Base-by-base conservation (phyloP, 192 early-diverging fungal genomes). In the Rhizoclosmatium globosum region DNA sequence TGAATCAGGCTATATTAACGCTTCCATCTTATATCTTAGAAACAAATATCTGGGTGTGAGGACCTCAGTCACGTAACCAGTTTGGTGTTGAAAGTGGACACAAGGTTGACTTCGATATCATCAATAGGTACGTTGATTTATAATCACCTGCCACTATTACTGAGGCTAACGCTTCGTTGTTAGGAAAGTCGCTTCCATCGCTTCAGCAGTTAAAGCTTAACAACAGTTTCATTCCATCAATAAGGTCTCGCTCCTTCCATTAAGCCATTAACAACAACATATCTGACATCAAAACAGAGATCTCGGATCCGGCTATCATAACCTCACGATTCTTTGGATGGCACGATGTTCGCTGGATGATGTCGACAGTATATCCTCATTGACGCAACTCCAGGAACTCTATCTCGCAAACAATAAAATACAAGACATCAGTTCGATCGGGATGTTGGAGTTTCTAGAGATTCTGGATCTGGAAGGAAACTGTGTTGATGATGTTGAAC, bases 391-490 rank as follows among this genome's bases (percentile, higher is more conserved):
- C 4, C 21, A 67, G 38, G 87, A 88, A 48, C 56, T 86, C 1
- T 86, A 86, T 60, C 79, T 88, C 17, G 79, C 87, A 6, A 79
- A 88, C 74, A 88, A 88, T 53, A 76, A 84, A 48, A 82, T 88
- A 45, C 6, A 23, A 15, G 84, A 85, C 23, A 70, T 86, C 3
- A 79, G 78, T 53, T 62, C 74, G 2, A 64, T 88, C 42, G 60
- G 79, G 4, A 82, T 84, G 81, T 74, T 88, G 44, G 87, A 88
- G 45, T 42, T 41, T 44, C 71, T 88, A 47, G 48, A 84, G 56
- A 61, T 85, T 15, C 62, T 88, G 15, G 87, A 88, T 76, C 68
- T 88, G 45, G 87, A 88, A 82, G 83, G 84, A 43, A 88, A 86
- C 70, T 21, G 58, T 23, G 78, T 88, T 31, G 74, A 66, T 17